Evolutionary conservation across 1,139 yeast genomes (phyloP).

Genomic region (Chernovozyma aurita): DNA sequence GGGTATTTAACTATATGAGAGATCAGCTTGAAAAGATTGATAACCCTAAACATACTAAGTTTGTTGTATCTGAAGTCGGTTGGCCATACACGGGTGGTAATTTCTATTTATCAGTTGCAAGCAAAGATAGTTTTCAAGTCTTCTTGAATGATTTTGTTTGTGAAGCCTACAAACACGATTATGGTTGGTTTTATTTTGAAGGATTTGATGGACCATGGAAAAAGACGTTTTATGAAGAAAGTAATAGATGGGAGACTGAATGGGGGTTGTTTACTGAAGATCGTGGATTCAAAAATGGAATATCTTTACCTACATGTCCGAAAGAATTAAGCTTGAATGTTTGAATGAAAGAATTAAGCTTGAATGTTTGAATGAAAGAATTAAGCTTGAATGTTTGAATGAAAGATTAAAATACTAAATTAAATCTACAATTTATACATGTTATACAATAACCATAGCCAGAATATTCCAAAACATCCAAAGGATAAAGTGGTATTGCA

Average conservation of each 20-base stretch:
- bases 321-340: too few species aligned
- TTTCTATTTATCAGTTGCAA: conserved; percentile 44
- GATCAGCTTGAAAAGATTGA: conserved; percentile 35
- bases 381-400: too few species aligned
- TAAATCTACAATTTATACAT: conserved; percentile 15
- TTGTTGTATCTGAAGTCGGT: conserved; percentile 60
- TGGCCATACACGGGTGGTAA: conserved; percentile 68
- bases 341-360: too few species aligned
- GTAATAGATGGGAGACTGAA: conserved; percentile 60
- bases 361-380: too few species aligned
- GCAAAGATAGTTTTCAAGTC: conserved; percentile 35
- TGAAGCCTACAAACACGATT: conserved; percentile 25
- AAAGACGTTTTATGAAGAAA: conserved; percentile 42
- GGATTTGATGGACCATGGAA: conserved; percentile 79
- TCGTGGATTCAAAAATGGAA: conserved; percentile 25
- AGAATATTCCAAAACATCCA: conserved; percentile 69
- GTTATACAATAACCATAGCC: conserved; percentile 70
- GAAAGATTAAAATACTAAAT: neutral
- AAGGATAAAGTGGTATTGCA: conserved; percentile 71
- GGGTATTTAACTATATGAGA: conserved; percentile 50
- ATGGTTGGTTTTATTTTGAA: conserved; percentile 63
- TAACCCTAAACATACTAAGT: conserved; percentile 17
- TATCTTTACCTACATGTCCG: neutral
- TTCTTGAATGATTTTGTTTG: conserved; percentile 55
- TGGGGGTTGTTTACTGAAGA: conserved; percentile 62